Conservation (phyloP, 225 moss, liverwort and hornwort genomes). For the Physcomitrellopsis africana region DNA sequence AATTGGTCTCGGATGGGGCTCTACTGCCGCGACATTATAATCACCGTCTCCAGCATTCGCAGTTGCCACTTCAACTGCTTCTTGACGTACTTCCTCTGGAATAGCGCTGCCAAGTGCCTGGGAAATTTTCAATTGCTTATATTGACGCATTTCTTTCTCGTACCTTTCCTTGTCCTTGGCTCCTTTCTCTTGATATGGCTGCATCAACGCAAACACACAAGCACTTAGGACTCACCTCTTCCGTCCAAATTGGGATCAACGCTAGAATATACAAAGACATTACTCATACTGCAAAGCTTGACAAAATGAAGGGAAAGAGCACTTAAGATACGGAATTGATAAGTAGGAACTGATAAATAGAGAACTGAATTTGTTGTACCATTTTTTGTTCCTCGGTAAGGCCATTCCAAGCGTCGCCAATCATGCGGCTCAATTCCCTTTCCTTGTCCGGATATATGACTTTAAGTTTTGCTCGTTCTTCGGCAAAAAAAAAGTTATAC, state of each 20-base stretch:
- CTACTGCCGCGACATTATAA: constrained; percentile 16
- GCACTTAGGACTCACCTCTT: no score
- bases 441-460: constrained; percentile 76
- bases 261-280: background rate
- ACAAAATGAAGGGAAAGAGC: background rate
- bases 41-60: constrained; percentile 17
- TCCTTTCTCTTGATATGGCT: constrained; percentile 93
- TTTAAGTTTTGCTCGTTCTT: constrained; percentile 87
- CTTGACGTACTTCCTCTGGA: constrained; percentile 19
- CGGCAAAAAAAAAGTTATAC: constrained; percentile 95
- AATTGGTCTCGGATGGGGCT: constrained; percentile 18
- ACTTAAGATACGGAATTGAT: background rate
- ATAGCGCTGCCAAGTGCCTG: constrained; percentile 15
- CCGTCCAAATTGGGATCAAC: background rate
- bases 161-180: constrained; percentile 84
- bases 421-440: constrained; percentile 91
- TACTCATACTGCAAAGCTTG: background rate
- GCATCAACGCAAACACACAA: constrained; percentile 26
- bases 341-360: background rate
- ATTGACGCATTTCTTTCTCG: constrained; percentile 69
- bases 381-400: constrained; percentile 78
- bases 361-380: constrained; percentile 35
- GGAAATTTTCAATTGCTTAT: constrained; percentile 49
- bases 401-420: constrained; percentile 82
- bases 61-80: constrained; percentile 23